Conservation (phyloP, 2,329 filamentous ascomycete species). For the Phoma sp. region DNA sequence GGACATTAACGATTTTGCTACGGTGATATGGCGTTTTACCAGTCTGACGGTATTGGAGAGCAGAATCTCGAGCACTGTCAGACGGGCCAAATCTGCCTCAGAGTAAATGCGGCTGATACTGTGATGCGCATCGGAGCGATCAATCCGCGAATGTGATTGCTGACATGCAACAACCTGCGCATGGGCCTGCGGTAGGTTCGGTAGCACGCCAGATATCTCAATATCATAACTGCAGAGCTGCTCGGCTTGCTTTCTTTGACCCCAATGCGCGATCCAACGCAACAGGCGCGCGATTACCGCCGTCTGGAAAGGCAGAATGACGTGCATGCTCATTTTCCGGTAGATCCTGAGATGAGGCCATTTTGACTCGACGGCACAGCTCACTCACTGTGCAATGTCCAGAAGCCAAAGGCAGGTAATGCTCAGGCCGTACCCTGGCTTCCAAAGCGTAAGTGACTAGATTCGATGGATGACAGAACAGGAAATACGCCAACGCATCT, state of each 20-base stretch:
- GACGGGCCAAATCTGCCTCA: no score
- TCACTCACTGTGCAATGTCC: not conserved
- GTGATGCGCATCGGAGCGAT: not conserved
- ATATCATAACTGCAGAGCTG: no score
- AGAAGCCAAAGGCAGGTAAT: not conserved
- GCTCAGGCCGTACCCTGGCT: not conserved
- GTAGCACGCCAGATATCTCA: no score
- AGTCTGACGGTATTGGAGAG: no score
- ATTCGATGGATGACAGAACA: not conserved
- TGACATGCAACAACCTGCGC: not conserved
- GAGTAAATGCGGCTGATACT: not conserved
- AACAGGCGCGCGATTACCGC: not conserved
- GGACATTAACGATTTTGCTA: no score
- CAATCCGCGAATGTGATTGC: not conserved
- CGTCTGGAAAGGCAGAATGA: not conserved
- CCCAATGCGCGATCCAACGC: not conserved
- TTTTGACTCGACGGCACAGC: slow-evolving; percentile 6
- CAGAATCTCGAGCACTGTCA: no score
- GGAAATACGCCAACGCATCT: slow-evolving; percentile 6
- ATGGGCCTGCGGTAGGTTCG: no score
- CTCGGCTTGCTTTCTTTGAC: no score
- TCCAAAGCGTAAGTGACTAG: not conserved
- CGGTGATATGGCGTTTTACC: no score
- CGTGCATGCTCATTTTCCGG: not conserved
- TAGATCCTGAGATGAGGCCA: slow-evolving; percentile 2